phyloP scores from a whole-genome alignment of 495 filamentous ascomycete species.

The Amphirosellinia nigrospora region DNA sequence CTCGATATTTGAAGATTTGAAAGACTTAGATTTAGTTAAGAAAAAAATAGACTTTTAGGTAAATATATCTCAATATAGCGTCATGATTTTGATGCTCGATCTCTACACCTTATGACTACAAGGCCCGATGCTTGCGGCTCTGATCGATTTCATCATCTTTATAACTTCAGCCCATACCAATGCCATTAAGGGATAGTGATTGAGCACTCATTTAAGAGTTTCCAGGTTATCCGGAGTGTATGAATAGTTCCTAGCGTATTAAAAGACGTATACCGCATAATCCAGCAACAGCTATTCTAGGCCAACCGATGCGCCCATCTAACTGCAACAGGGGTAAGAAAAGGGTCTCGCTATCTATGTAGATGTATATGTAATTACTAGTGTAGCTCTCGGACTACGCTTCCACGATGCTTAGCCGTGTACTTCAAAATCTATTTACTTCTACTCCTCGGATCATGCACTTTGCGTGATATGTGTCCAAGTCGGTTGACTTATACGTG shows the following conservation, averaged over 20 bases:
- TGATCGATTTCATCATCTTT: no score
- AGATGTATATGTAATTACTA: background rate
- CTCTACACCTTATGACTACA: no score
- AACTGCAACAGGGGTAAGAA: background rate
- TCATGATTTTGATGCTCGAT: background rate
- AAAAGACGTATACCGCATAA: no score
- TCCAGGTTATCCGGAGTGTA: no score
- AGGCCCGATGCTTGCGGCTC: no score
- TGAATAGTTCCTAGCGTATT: no score
- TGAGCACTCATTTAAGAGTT: background rate
- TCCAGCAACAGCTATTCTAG: no score
- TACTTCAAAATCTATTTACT: background rate
- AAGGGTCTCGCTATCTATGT: background rate
- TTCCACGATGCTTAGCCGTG: background rate
- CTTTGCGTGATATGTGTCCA: background rate
- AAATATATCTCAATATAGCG: background rate
- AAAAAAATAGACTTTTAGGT: background rate
- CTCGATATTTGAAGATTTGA: no score
- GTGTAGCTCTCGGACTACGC: no score
- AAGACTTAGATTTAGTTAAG: no score
- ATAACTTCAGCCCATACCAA: background rate
- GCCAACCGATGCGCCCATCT: no score
- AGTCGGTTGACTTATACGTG: background rate
- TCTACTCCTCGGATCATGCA: background rate
- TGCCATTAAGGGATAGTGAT: background rate